Evolutionary conservation across 1,139 yeast species (phyloP).

Genomic region (Geotrichum histeridarum): DNA sequence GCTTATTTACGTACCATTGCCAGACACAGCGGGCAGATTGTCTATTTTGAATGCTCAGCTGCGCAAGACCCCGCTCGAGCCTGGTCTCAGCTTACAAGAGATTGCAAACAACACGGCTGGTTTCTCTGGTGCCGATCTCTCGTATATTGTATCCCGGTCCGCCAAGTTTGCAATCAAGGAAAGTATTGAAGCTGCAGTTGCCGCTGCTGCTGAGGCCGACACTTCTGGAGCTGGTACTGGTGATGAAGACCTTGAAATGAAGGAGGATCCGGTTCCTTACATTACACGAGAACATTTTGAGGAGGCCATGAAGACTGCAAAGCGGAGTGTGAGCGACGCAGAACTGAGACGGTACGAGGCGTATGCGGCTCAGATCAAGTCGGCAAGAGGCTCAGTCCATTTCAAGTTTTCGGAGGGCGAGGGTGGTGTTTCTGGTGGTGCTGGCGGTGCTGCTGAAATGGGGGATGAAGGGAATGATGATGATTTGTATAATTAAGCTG

Average conservation of each 20-base stretch:
- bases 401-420: constrained; percentile 39
- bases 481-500: constrained; percentile 71
- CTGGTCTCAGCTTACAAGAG: constrained; percentile 81
- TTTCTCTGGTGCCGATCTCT: constrained; percentile 97
- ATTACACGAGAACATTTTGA: constrained; percentile 91
- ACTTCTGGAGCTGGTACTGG: constrained; percentile 50
- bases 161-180: constrained; percentile 98
- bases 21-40: constrained; percentile 89
- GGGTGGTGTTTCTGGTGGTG: constrained; percentile 36
- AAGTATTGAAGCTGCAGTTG: constrained; percentile 72
- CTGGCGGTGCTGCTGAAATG: constrained; percentile 53
- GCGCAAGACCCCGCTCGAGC: constrained; percentile 96
- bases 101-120: constrained; percentile 92
- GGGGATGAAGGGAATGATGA: constrained; percentile 71
- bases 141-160: constrained; percentile 94
- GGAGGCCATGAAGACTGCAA: constrained; percentile 99
- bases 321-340: constrained; percentile 93
- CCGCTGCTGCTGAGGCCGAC: constrained; percentile 45
- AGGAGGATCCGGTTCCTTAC: constrained; percentile 89
- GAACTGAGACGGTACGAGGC: constrained; percentile 98
- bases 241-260: constrained; percentile 45
- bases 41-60: constrained; percentile 92
- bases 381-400: constrained; percentile 76
- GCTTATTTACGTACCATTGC: constrained; percentile 94
- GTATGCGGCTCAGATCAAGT: constrained; percentile 92